Conservation (phyloP, 495 filamentous ascomycete species). For the Neohortaea acidophila region DNA sequence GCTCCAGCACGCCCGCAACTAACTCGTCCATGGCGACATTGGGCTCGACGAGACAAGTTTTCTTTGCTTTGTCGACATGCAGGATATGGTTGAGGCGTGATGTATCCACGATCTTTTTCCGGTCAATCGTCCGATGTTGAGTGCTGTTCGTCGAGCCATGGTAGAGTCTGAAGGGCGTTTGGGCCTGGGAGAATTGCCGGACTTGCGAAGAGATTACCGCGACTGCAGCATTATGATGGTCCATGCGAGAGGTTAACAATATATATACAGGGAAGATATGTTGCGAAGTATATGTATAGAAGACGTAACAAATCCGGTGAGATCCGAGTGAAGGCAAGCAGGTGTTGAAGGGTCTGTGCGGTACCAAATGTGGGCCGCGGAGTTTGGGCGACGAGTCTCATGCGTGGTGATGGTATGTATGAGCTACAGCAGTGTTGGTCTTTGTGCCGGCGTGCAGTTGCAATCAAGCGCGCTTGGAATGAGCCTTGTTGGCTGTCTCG, state of each 20-base stretch:
- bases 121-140: conserved; percentile 18
- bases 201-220: conserved; percentile 8
- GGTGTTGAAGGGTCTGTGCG: no score
- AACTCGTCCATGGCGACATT: conserved; percentile 52
- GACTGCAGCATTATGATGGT: conserved; percentile 8
- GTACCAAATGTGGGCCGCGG: no score
- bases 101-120: conserved; percentile 41
- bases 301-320: no score
- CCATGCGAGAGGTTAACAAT: conserved; percentile 6
- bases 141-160: conserved; percentile 22
- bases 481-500: background rate
- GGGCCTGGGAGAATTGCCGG: background rate
- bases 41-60: conserved; percentile 40
- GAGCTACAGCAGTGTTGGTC: no score
- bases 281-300: no score
- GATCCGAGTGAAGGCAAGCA: no score
- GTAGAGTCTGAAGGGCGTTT: conserved; percentile 18
- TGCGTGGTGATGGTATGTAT: no score
- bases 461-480: conserved; percentile 1
- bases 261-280: background rate
- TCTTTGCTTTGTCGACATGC: conserved; percentile 26
- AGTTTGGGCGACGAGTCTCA: no score
- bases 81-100: conserved; percentile 24
- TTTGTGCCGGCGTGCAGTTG: no score
- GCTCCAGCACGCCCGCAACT: conserved; percentile 35